Evolutionary conservation across 2,329 filamentous ascomycete species (phyloP), one percentile per base, ranked within the genome.

Genomic region (Lomentospora prolificans): DNA sequence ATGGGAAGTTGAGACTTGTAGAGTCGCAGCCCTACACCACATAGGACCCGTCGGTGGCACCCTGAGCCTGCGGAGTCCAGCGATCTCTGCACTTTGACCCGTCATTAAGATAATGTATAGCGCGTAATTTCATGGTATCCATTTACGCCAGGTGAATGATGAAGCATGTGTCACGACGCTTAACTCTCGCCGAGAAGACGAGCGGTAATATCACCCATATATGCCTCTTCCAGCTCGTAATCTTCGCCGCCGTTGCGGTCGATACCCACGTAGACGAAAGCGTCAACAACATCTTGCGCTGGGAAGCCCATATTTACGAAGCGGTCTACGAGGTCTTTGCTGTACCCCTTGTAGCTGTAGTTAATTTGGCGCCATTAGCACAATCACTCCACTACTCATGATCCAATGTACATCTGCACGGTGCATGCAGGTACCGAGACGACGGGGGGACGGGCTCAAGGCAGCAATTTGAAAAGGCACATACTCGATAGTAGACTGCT

Each of bases 261-360:
- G 61, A 96, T 91, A 4, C 89, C 87, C 6, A 94, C 85, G 58
- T 80, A 87, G 54, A 86, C 78, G 64, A 96, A 95, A 0, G 90
- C 89, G 8, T 86, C 80, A 0, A 96, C 90, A 1, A 97, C 90
- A n/a, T 81, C 78, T 51, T 91, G 87, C 2, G 95, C 80, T 57
- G 90, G 85, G 63, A 97, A 97, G 9, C 92, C 92, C 92, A 97
- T 97, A 63, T 76, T 81, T 14, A 88, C 83, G 63, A 97, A 97
- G 3, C 86, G 81, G 64, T 94, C 84, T 60, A 97, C 82, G 41
- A 96, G 77, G 30, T 86, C 80, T 64, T 85, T 87, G 71, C 90
- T 91, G 70, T 95, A 97, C 2, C 94, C 92, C 60, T 86, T 81
- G 66, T 95, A 96, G 59, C 87, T 92, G 36, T 53, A 41, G 28